Evolutionary conservation across 2,329 filamentous ascomycete species (phyloP), one percentile per base, ranked within the genome.

Genomic region (Polytolypa hystricis): DNA sequence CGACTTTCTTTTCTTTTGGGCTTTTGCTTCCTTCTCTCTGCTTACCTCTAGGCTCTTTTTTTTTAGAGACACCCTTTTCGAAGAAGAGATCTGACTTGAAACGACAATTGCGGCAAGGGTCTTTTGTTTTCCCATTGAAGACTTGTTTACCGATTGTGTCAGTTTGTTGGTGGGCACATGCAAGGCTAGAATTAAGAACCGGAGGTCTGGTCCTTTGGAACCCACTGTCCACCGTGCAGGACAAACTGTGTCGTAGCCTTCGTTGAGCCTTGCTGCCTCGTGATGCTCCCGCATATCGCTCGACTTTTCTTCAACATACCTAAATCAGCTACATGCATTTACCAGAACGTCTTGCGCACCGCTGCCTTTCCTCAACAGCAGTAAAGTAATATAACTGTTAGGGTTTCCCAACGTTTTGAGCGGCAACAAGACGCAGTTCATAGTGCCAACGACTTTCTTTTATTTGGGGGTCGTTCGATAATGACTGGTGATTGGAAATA

Each of bases 231-330:
- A 25, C 21, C 28, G 39, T 30, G 34, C 36, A 35, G 21, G 21
- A 33, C 27, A 39, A 39, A 26, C 33, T 27, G 28, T 8, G 28
- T 29, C 30, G 34, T 10, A 23, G 15, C 33, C 36, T 40, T 33
- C 40, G 37, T 34, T 28, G 20, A 17, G 23, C 29, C 35, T 37
- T 30, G 37, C 21, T 42, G 37, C 37, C 40, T 40, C 27, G 37
- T 34, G 12, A 40, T 40, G 34, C 37, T 40, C n/a, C n/a, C n/a
- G n/a, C 33, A 12, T 20, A 40, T 19, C 25, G 27, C 31, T 27
- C 21, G 17, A 33, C 23, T 8, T 34, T 40, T 32, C 30, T 27
- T 34, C 31, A 28, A 28, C 15, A 32, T 23, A 33, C 28, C 33
- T 37, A 34, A 40, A 37, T 31, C 29, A 35, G 25, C 30, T 34